Evolutionary conservation across 208 protist genomes (phyloP).

Genomic region (Trypanosoma platydactyli): DNA sequence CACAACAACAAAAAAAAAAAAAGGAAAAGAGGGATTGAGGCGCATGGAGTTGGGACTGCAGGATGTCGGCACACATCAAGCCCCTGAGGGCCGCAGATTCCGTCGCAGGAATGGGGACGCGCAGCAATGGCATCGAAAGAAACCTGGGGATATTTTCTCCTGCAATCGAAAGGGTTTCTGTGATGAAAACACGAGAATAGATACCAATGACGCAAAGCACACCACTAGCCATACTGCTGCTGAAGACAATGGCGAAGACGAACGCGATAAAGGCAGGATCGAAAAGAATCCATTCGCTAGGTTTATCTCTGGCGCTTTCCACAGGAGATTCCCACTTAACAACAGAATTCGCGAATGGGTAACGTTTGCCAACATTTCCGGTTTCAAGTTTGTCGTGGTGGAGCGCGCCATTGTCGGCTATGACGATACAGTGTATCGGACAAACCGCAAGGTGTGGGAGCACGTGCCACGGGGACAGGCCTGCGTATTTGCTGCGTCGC

Average conservation of each 20-base stretch:
- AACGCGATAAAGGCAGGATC: conserved; percentile 13
- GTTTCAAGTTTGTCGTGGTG: conserved; percentile 51
- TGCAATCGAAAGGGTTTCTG: too few relatives aligned
- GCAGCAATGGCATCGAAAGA: background rate
- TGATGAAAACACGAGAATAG: too few relatives aligned
- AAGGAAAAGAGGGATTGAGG: background rate
- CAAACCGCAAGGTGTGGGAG: conserved; percentile 80
- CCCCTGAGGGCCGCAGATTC: background rate
- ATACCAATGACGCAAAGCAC: background rate
- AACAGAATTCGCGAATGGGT: conserved; percentile 53
- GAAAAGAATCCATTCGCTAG: conserved; percentile 39
- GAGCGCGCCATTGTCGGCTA: conserved; percentile 57
- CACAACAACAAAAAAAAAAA: background rate
- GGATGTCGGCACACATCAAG: background rate
- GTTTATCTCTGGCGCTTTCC: conserved; percentile 55
- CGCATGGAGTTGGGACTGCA: background rate
- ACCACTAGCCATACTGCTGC: background rate
- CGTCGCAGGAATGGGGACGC: background rate
- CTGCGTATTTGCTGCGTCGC: conserved; percentile 44
- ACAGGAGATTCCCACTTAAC: conserved; percentile 53
- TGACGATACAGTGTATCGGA: conserved; percentile 67
- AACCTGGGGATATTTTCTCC: background rate
- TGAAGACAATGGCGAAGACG: background rate
- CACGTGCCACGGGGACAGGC: conserved; percentile 71
- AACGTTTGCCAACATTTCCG: conserved; percentile 44